A percentile compares a stretch with the other conserved stretches of the same genome.
Conservation (phyloP, 169 alveolate genomes). For the Plasmodium fragile region DNA sequence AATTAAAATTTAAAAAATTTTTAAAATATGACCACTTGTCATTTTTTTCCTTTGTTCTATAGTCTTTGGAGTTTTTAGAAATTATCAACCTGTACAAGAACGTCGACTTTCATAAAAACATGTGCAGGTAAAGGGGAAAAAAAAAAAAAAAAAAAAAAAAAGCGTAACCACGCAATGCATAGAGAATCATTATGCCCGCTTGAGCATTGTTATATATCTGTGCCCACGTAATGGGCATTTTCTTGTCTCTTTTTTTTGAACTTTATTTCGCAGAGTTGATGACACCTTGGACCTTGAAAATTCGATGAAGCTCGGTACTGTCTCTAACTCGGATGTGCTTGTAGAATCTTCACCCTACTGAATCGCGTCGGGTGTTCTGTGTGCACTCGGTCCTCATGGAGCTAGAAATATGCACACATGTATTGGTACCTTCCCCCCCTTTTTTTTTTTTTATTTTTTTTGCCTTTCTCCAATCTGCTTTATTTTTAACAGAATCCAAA, state of each 20-base stretch:
- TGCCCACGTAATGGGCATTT: background rate
- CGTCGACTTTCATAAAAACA: slow-evolving; percentile 69
- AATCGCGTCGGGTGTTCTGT: background rate
- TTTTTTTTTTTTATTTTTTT: no score
- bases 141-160: background rate
- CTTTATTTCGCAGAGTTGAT: slow-evolving; percentile 26
- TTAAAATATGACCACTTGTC: background rate
- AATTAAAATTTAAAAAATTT: background rate
- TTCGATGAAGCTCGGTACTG: slow-evolving; percentile 46
- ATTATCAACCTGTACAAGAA: slow-evolving; percentile 65
- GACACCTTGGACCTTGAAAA: slow-evolving; percentile 60
- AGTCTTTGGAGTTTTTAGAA: slow-evolving; percentile 73
- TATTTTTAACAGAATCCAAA: slow-evolving; percentile 53
- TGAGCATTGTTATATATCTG: background rate
- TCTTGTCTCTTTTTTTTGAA: background rate
- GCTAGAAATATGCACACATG: background rate
- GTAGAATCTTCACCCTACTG: background rate
- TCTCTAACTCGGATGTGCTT: background rate
- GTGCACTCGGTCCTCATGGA: background rate
- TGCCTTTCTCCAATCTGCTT: background rate
- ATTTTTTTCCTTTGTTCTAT: slow-evolving; percentile 12
- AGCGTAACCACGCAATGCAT: background rate
- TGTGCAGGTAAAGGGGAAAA: slow-evolving; percentile 63
- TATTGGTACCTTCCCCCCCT: background rate
- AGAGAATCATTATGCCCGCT: background rate